phyloP scores from a whole-genome alignment of 192 early-diverging fungal species.

The Coemansia javaensis region DNA sequence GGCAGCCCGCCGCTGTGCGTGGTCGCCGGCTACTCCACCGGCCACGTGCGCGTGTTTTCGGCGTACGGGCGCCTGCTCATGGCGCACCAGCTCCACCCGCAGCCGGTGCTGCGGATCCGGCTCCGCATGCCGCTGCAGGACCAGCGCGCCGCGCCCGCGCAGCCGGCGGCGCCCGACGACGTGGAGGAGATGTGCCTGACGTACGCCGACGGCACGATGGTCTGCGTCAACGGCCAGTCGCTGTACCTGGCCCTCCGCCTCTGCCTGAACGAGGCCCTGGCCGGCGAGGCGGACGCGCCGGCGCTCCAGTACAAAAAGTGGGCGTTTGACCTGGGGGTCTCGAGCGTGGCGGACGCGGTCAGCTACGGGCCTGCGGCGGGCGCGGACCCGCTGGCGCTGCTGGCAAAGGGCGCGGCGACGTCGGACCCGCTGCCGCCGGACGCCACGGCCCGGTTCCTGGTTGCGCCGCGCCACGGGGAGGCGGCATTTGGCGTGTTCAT shows the following conservation, averaged over 20 bases:
- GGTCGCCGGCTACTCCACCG: conserved; percentile 40
- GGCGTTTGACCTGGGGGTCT: conserved; percentile 28
- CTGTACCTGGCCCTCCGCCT: conserved; percentile 38
- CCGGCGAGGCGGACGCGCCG: conserved; percentile 14
- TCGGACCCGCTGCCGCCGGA: conserved; percentile 23
- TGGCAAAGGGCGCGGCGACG: conserved; percentile 24
- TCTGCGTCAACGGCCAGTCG: conserved; percentile 34
- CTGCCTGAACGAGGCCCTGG: conserved; percentile 27
- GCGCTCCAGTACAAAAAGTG: conserved; percentile 47
- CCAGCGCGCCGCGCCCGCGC: neutral
- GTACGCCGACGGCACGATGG: conserved; percentile 35
- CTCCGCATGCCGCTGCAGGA: conserved; percentile 28
- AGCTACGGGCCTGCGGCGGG: conserved; percentile 29
- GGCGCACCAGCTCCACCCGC: conserved; percentile 29
- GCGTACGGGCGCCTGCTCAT: conserved; percentile 34
- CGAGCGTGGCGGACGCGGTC: conserved; percentile 28
- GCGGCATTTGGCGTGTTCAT: conserved; percentile 43
- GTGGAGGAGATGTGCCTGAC: conserved; percentile 34
- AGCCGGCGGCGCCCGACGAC: conserved; percentile 6
- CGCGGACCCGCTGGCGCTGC: conserved; percentile 20
- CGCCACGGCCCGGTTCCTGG: conserved; percentile 40
- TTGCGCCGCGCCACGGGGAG: conserved; percentile 37
- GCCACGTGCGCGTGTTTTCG: conserved; percentile 37
- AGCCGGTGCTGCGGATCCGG: conserved; percentile 25
- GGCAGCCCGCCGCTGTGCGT: conserved; percentile 20